Evolutionary conservation across 805 yeast species (phyloP), one percentile per base, ranked within the genome.

Genomic region (Ogataea neopini): DNA sequence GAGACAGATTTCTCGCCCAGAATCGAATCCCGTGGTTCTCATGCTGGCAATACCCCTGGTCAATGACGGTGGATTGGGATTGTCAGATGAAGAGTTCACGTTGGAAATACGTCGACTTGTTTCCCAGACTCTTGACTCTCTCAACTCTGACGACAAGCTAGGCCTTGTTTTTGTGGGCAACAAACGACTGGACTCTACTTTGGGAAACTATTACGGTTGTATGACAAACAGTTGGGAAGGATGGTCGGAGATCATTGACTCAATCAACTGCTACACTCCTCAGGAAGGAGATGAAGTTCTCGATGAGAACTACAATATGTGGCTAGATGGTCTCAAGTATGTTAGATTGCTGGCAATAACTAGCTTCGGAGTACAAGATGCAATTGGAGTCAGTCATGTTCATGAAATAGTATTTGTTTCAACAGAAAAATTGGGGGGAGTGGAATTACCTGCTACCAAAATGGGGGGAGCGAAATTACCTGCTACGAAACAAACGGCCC

Each of bases 1-100:
- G 19, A 56, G 71, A 39, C 67, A 76, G 2, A 54, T 74, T 11
- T 72, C 77, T 6, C 58, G 57, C 7, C 78, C 80, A 2, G 73
- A 73, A 47, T 29, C 59, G 11, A 45, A 50, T 18, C 61, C 68
- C 2, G 15, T 58, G 4, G 52, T 53, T 10, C 33, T 64, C 11
- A 57, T 66, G 4, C 23, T 66, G 17, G 62, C 60, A 1, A 34
- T 66, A 22, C 62, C 68, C 3, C 42, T 63, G 20, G 48, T 52
- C 6, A 59, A 59, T 23, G 35, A 48, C 33, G 53, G 49, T 20
- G 58, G 49, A 17, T 44, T 51, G 10, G 61, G 52, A 4, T 14
- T 53, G 5, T 50, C 52, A n/a, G 57, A 56, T 25, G 38, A 46
- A 1, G 61, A 59, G 26, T 62, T 50, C 41, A 51, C 66, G 0